Conservation (phyloP, 768 basidiomycete species). For the Leccinum disarticulatum region DNA sequence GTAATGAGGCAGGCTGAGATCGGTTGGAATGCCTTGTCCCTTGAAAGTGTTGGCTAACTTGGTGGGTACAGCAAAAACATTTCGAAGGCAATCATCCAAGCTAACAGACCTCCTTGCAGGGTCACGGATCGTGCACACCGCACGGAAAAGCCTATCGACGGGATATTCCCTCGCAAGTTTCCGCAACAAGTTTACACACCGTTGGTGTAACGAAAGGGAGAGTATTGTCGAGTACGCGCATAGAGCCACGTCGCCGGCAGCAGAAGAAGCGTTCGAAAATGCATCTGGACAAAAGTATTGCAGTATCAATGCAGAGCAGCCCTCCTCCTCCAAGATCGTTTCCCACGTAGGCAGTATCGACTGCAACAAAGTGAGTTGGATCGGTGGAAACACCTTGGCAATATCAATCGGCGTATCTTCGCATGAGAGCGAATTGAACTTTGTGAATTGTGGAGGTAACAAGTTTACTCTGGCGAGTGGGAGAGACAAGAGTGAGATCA, state of each 20-base stretch:
- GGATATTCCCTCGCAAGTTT: slow-evolving; percentile 63
- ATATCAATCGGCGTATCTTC: slow-evolving; percentile 21
- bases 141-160: slow-evolving; percentile 62
- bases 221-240: slow-evolving; percentile 67
- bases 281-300: slow-evolving; percentile 76
- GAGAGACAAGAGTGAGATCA: slow-evolving; percentile 55
- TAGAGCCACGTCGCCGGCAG: slow-evolving; percentile 54
- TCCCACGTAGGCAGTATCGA: slow-evolving; percentile 73
- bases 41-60: slow-evolving; percentile 74
- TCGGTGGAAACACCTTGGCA: slow-evolving; percentile 40
- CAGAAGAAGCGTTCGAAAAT: slow-evolving; percentile 49
- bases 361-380: slow-evolving; percentile 68
- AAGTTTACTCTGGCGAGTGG: slow-evolving; percentile 60
- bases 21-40: slow-evolving; percentile 42
- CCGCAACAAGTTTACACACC: slow-evolving; percentile 52
- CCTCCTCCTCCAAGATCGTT: slow-evolving; percentile 47
- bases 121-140: slow-evolving; percentile 40
- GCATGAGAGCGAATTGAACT: slow-evolving; percentile 40
- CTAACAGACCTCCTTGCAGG: slow-evolving; percentile 32
- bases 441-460: slow-evolving; percentile 56
- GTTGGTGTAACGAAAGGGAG: slow-evolving; percentile 45
- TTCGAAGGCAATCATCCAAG: slow-evolving; percentile 81
- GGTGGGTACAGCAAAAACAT: slow-evolving; percentile 64
- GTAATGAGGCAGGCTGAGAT: slow-evolving; percentile 57
- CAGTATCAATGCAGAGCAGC: slow-evolving; percentile 46